Base-by-base conservation (phyloP, 1,139 yeast species). In the Candida tropicalis region DNA sequence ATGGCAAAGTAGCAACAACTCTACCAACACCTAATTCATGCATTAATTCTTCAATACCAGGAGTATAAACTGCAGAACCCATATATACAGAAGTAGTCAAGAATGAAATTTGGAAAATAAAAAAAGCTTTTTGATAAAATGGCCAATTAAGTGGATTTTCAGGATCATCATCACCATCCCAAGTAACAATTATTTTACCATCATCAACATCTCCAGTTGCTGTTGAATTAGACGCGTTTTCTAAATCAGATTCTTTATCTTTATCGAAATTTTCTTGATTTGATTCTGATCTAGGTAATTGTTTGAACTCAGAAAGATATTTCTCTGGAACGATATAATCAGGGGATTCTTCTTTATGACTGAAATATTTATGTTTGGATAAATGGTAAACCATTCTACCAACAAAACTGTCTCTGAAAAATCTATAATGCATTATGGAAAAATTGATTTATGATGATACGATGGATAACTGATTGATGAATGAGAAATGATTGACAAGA, bases 1-100 rank as follows among this genome's bases (percentile, higher is more conserved):
- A 62, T 4, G 81, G 79, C 8, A 81, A 58, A 1, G 72, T 63
- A 0, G 81, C 76, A 3, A 65, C 67, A 10, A 70, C 72, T 40
- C 65, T 62, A n/a, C 73, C 59, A 2, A 76, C 65, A n/a, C 59
- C 50, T 45, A 79, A 77, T 22, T 75, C 72, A 16, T 60, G 59
- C 55, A 67, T 63, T 35, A 82, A 57, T 22, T 66, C 54, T 9
- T 58, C 61, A 11, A 60, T 42, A 16, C 66, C 66, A 1, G 68
- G 68, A 13, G 68, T 56, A 46, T 59, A 62, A 13, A 65, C 58
- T 8, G 68, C 66, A 2, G 65, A 55, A 12, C 57, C 65, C 57
- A 63, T 58, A 44, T 63, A 64, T 4, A 59, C 62, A 1, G 60
- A 52, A 15, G 53, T 43, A 3, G 65, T 59, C 23, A 63, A 48